Evolutionary conservation across 306 rosid species (phyloP), one percentile per base, ranked within the genome.

Genomic region (Erythrophleum fordii): DNA sequence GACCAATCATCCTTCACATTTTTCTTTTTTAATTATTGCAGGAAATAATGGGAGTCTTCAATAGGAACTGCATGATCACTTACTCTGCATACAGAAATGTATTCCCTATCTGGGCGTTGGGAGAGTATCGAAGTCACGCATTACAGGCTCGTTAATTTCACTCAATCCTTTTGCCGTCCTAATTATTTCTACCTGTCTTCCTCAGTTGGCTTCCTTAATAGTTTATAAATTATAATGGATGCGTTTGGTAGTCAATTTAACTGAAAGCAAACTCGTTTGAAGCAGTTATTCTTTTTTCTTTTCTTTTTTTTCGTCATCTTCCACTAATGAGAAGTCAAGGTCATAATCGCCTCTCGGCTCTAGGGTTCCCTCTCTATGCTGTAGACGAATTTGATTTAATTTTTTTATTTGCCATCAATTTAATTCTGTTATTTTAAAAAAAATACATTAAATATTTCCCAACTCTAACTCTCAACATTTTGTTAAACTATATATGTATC

Each of bases 1-100:
- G 62, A 41, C 14, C 37, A 26, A 41, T 42, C 66, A 65, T 53
- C n/a, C 72, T 78, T 67, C 65, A 14, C 39, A 45, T 75, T n/a
- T n/a, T n/a, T n/a, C n/a, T 51, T 64, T 80, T 28, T 55, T 65
- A 51, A 35, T 73, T 26, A 28, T 41, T 69, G 70, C 89, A 93
- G 97, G 98, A 93, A 84, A 93, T 91, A 45, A 91, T 90, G 92
- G 98, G 98, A 39, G 98, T 93, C 58, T 93, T 93, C 94, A 93
- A 93, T 69, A 79, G 77, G 84, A 93, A 93, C 62, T 91, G 98
- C 71, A 93, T 93, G 98, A 91, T 93, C 81, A 80, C 92, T 18
- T 93, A 93, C 10, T 82, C 98, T 16, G 89, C 98, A 18, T 93
- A 93, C 89, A 82, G 98, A 83, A 91, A 88, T 84, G 88, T 91